Base-by-base conservation (phyloP, 1,284 basidiomycete genomes). In the Sanguinoderma infundibulare region DNA sequence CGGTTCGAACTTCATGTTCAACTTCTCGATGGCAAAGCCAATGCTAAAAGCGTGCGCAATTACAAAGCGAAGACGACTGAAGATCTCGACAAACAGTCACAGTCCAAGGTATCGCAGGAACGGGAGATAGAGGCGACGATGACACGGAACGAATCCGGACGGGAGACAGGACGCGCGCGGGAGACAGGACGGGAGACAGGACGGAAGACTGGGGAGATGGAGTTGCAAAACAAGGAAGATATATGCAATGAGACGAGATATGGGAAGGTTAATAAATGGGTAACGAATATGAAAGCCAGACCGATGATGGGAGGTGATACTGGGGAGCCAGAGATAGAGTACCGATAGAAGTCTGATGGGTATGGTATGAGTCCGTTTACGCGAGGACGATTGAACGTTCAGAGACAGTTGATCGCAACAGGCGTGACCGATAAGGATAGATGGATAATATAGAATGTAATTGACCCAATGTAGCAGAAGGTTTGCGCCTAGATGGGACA, bases 371-470 rank as follows among this genome's bases (percentile, higher is more conserved):
- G 62, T 61, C 62, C 54, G 62, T 66, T 57, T 55, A 57, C 55
- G 36, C 28, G 42, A 50, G 26, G 49, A 39, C 17, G 50, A 55
- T 6, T 20, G 20, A 35, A 36, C 36, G 59, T 63, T 57, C 55
- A 52, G 49, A 42, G 39, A 56, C 30, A 55, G 15, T 20, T 32
- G 59, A 59, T 54, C 59, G 59, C 61, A 63, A 61, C 57, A n/a
- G 55, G 47, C 59, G 42, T 57, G 32, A 50, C 57, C 57, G 61
- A 66, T 66, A 66, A 66, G 38, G 50, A 66, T 66, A 66, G 50
- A 44, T 59, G 56, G 56, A 63, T 57, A 62, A 59, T 46, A 52
- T 61, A 56, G 57, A 35, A 24, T 52, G 52, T 47, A 35, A 49
- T 26, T 46, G 20, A 20, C 12, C 42, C 24, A 22, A 46, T 22